Evolutionary conservation across 768 basidiomycete genomes (phyloP), one percentile per base, ranked within the genome.

Genomic region (Holtermanniella nyarrowii): DNA sequence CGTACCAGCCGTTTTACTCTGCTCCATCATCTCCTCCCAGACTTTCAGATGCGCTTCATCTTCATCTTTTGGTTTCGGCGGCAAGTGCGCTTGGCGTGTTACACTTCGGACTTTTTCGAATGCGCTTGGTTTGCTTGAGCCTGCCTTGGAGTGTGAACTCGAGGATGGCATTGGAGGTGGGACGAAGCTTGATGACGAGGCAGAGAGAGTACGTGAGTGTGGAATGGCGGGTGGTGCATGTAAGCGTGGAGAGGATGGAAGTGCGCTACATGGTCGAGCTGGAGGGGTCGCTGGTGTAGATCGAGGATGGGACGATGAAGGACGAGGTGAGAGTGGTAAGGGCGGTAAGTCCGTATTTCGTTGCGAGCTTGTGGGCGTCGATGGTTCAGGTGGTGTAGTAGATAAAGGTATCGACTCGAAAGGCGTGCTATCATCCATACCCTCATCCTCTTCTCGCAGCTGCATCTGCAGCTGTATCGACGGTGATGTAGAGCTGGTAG

Each of bases 21-120:
- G 62, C 3, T 57, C 55, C 69, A 71, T 71, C 61, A 71, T 69
- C 41, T 58, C 53, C 49, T 67, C 63, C 69, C 69, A 71, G 42
- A 65, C 57, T 49, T 66, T 59, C 21, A 64, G 53, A 55, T 71
- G 69, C 21, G 50, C 48, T 46, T 66, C 62, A 31, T 71, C 69
- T 48, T 71, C 69, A 7, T 57, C 59, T 44, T 58, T 58, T 13
- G 56, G 54, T 52, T 71, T 71, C 1, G 69, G 69, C 2, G 69
- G 69, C 0, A 71, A 52, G 44, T 60, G 63, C 11, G 63, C 55
- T 12, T 61, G 65, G 48, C 69, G 51, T 18, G 69, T 71, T 26
- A 65, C 60, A 22, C 60, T 63, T 7, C 59, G 46, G 18, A 69
- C 61, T 41, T 68, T 62, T 16, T 69, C 67, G 26, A 68, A 54